These are phyloP conservation scores for Candida sp. DNA, from an alignment of 1,139 yeast species.

Conservation along the genomic window DNA sequence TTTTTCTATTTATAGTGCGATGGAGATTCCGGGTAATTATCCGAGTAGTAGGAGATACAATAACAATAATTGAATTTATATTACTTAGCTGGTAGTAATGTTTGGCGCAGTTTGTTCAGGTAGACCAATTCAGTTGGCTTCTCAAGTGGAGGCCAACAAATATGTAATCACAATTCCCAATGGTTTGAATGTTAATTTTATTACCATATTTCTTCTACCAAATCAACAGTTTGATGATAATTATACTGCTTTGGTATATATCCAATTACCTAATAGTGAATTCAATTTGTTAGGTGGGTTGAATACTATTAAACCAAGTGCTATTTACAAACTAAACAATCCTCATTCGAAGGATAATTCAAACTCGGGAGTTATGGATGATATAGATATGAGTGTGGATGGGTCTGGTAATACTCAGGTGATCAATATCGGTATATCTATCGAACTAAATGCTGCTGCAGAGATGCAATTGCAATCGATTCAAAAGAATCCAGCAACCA, in stretches of 20 bases:
- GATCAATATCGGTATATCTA: constrained; percentile 80
- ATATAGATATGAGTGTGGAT: constrained; percentile 33
- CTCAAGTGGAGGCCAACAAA: constrained; percentile 62
- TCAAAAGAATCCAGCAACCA: constrained; percentile 16
- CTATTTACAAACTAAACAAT: constrained; percentile 78
- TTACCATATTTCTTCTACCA: constrained; percentile 76
- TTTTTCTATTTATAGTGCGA: neutral
- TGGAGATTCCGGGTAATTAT: constrained; percentile 6
- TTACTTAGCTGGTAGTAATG: constrained; percentile 19
- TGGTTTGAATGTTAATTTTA: constrained; percentile 65
- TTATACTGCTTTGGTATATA: constrained; percentile 81
- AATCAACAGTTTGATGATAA: constrained; percentile 59
- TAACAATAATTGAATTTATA: neutral
- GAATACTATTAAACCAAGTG: constrained; percentile 77
- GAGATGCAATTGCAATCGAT: constrained; percentile 31
- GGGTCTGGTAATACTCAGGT: constrained; percentile 24
- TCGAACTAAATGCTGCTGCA: constrained; percentile 71
- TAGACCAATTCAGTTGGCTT: constrained; percentile 51
- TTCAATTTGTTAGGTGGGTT: constrained; percentile 79
- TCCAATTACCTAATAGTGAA: constrained; percentile 75
- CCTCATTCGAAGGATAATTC: constrained; percentile 6
- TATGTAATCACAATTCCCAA: constrained; percentile 60
- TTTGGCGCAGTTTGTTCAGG: constrained; percentile 60
- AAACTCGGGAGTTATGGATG: constrained; percentile 20
- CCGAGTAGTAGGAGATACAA: neutral